Conservation (phyloP, 768 basidiomycete genomes). For the Suillus luteus region DNA sequence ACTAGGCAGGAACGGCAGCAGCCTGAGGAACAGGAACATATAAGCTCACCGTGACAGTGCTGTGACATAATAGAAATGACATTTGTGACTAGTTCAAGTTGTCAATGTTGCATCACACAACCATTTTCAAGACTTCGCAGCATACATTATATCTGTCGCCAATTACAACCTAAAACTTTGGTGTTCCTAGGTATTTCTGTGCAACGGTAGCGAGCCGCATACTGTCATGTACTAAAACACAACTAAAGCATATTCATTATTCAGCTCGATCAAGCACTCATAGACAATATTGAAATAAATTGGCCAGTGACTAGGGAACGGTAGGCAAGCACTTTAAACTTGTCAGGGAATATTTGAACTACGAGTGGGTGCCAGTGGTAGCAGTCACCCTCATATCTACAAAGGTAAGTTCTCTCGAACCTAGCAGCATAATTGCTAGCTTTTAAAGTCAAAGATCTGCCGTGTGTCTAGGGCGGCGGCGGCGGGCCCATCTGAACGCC, state of each 20-base stretch:
- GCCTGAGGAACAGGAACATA: no score
- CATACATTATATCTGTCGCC: neutral
- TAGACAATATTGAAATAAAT: neutral
- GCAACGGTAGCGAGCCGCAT: neutral
- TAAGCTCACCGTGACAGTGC: neutral
- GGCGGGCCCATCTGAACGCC: neutral
- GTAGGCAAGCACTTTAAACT: neutral
- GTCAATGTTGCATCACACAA: neutral
- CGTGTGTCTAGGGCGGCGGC: no score
- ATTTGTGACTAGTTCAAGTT: neutral
- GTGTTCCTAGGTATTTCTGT: neutral
- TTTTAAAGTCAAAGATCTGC: neutral
- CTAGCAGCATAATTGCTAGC: neutral
- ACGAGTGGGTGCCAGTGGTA: neutral
- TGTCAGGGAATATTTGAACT: neutral
- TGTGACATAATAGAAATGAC: neutral
- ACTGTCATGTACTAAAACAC: neutral
- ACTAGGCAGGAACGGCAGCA: neutral
- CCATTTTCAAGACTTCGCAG: neutral
- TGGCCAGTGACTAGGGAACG: constrained; percentile 7
- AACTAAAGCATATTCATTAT: neutral
- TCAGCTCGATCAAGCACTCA: neutral
- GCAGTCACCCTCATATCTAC: neutral
- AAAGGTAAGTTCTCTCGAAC: neutral
- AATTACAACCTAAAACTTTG: neutral